A percentile compares a stretch with the other conserved stretches of the same genome.
These are phyloP conservation scores for Glycine latifolia DNA, from an alignment of 306 rosid species.

Conservation along the genomic window DNA sequence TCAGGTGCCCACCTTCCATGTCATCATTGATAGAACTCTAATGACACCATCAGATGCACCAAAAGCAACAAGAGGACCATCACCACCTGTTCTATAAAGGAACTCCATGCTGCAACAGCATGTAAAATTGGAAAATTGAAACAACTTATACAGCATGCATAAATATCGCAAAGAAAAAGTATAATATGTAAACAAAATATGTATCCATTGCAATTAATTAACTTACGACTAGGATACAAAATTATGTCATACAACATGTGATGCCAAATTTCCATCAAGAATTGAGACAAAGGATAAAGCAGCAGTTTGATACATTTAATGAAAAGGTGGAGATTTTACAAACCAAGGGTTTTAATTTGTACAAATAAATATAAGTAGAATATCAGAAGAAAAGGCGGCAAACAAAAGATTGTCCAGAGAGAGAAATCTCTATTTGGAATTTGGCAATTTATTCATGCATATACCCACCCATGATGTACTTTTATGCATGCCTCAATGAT, in stretches of 20 bases:
- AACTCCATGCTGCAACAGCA: slow-evolving; percentile 92
- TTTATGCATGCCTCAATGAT: slow-evolving; percentile 6
- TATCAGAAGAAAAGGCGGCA: slow-evolving; percentile 12
- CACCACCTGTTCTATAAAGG: slow-evolving; percentile 86
- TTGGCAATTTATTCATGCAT: slow-evolving; percentile 28
- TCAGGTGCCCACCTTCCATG: slow-evolving; percentile 85
- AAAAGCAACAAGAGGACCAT: slow-evolving; percentile 97
- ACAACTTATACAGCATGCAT: slow-evolving; percentile 27
- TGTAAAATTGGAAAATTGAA: slow-evolving; percentile 33
- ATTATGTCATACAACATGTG: slow-evolving; percentile 22
- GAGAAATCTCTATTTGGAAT: slow-evolving; percentile 30
- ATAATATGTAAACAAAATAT: slow-evolving; percentile 3
- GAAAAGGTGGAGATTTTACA: slow-evolving; percentile 38
- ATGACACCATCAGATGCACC: slow-evolving; percentile 98
- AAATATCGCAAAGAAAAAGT: slow-evolving; percentile 43
- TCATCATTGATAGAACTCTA: slow-evolving; percentile 97
- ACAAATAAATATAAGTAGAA: slow-evolving; percentile 34
- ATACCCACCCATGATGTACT: not conserved
- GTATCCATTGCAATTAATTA: slow-evolving; percentile 13
- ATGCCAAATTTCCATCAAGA: slow-evolving; percentile 37
- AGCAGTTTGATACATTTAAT: slow-evolving; percentile 21
- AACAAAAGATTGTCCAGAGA: slow-evolving; percentile 20
- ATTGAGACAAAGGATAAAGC: slow-evolving; percentile 16
- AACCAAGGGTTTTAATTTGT: slow-evolving; percentile 16
- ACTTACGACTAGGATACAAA: slow-evolving; percentile 18